Evolutionary conservation across 768 basidiomycete genomes (phyloP).

Genomic region (Asterophora parasitica): DNA sequence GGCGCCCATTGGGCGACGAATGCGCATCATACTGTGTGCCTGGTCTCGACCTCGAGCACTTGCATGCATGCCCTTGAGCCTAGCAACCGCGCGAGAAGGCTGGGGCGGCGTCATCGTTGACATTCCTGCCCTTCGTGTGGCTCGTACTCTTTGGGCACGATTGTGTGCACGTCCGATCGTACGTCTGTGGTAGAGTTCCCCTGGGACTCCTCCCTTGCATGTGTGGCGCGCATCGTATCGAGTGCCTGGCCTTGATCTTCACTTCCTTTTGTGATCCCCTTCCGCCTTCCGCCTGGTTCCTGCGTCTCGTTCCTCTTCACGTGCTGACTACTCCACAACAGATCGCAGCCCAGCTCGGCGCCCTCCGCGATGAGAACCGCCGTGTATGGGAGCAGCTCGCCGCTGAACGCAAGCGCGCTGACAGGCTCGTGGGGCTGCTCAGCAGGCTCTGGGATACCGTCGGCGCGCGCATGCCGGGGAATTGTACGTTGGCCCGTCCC

Average conservation of each 20-base stretch:
- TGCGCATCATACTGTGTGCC: too few species aligned
- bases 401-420: constrained; percentile 55
- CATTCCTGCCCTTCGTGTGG: too few species aligned
- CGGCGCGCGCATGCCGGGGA: constrained; percentile 50
- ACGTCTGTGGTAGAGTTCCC: too few species aligned
- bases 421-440: constrained; percentile 54
- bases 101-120: too few species aligned
- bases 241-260: too few species aligned
- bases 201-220: too few species aligned
- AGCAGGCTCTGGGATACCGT: constrained; percentile 61
- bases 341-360: constrained; percentile 58
- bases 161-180: background rate
- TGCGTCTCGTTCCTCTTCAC: background rate
- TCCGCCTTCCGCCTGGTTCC: background rate
- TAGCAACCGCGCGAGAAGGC: too few species aligned
- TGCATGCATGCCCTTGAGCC: too few species aligned
- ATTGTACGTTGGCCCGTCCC: constrained; percentile 33
- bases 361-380: constrained; percentile 71
- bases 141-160: background rate
- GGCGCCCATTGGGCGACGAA: too few species aligned
- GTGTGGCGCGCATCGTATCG: too few species aligned
- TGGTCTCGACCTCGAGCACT: too few species aligned
- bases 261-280: constrained; percentile 8
- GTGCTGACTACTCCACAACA: constrained; percentile 16
- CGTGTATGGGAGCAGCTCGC: constrained; percentile 54